Evolutionary conservation across 225 moss, liverwort and hornwort genomes (phyloP).

Genomic region (Physcomitrellopsis africana): DNA sequence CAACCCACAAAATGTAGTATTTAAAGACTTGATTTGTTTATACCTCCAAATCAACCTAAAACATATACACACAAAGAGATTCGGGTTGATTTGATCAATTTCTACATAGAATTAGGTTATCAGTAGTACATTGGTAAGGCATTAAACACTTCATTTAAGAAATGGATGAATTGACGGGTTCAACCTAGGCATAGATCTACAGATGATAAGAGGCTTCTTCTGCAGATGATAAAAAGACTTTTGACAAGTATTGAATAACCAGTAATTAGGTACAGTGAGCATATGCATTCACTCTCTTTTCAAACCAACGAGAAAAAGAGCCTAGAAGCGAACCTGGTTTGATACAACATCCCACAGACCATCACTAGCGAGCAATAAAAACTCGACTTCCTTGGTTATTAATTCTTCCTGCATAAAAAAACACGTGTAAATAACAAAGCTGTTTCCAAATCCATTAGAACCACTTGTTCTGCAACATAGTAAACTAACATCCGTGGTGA

Average conservation of each 20-base stretch:
- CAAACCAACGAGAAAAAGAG: neutral
- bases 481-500: neutral
- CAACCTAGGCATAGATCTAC: constrained; percentile 1
- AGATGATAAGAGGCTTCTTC: neutral
- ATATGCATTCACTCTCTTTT: neutral
- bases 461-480: neutral
- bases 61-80: neutral
- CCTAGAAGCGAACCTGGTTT: constrained; percentile 61
- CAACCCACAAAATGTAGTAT: constrained; percentile 34
- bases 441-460: neutral
- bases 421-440: neutral
- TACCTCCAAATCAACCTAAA: neutral
- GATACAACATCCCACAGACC: constrained; percentile 96
- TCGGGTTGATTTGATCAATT: neutral
- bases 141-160: neutral
- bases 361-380: constrained; percentile 95
- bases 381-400: constrained; percentile 76
- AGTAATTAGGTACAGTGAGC: too few relatives aligned
- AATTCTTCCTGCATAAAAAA: constrained; percentile 55
- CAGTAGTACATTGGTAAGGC: neutral
- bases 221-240: too few relatives aligned
- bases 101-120: neutral
- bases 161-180: neutral
- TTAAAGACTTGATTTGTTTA: constrained; percentile 15
- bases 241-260: too few relatives aligned